Conservation (phyloP, 1,139 yeast genomes). For the Suhomyces atakaporum region DNA sequence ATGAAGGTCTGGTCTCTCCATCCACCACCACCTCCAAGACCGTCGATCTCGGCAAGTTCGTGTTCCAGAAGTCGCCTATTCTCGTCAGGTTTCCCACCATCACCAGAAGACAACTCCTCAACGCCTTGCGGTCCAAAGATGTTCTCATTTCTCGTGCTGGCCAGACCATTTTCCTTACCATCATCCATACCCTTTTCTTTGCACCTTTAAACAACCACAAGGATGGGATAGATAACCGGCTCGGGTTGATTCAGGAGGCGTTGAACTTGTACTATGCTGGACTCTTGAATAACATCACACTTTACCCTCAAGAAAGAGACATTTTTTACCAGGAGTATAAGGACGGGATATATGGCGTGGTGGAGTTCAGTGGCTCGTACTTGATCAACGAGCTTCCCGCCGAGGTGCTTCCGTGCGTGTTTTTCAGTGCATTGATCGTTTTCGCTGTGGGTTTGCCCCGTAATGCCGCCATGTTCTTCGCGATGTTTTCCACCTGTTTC, state of each 20-base stretch:
- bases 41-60: constrained; percentile 24
- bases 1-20: neutral
- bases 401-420: constrained; percentile 23
- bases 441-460: constrained; percentile 27
- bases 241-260: constrained; percentile 27
- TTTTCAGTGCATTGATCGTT: constrained; percentile 24
- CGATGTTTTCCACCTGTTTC: constrained; percentile 20
- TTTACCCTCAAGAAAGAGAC: constrained; percentile 27
- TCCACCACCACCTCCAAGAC: neutral
- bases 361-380: constrained; percentile 25
- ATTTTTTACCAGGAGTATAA: constrained; percentile 28
- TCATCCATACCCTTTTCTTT: constrained; percentile 25
- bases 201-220: constrained; percentile 23
- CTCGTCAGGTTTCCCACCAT: constrained; percentile 19
- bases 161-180: constrained; percentile 22
- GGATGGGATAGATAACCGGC: constrained; percentile 24
- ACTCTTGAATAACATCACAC: constrained; percentile 25
- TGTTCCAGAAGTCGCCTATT: constrained; percentile 24
- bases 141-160: constrained; percentile 23
- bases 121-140: constrained; percentile 22
- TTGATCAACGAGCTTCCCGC: constrained; percentile 26
- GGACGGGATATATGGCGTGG: constrained; percentile 25
- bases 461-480: constrained; percentile 25
- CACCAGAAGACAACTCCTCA: constrained; percentile 19
- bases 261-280: constrained; percentile 27